Evolutionary conservation across 1,139 yeast species (phyloP), one percentile per base, ranked within the genome.

Genomic region (Magnusiomyces clavatus): DNA sequence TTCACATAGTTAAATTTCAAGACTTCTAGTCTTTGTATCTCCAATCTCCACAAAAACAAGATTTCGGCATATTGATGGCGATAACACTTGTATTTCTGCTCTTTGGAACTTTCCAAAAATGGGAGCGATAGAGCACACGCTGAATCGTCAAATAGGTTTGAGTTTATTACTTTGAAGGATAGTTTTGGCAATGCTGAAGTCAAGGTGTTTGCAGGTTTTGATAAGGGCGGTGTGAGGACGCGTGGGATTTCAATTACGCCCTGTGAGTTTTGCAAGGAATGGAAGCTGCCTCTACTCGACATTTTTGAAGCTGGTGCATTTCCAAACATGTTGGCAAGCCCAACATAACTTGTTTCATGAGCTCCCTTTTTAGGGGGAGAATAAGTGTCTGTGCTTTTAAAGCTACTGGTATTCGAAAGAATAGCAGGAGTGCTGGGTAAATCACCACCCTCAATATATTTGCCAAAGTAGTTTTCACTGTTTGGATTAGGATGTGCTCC

Each of bases 21-120:
- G 6, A 90, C 77, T 61, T 90, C 92, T 37, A 86, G 78, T 40
- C 96, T 69, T 58, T 83, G 80, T 17, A 86, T 76, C 0, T 89
- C 87, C 34, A 89, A 72, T 0, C 92, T 94, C 97, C 97, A 90
- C 42, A 77, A 68, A 60, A 78, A 87, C 24, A 90, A 70, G 65
- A 89, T 76, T n/a, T 83, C 79, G 0, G 97, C 92, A 65, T 90
- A 90, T 56, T 82, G 84, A 36, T 77, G 75, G 43, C 96, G 70
- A 64, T 85, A 86, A 13, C 65, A 60, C 50, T 71, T 69, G 54
- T 78, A 73, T 55, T 75, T 76, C 1, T 64, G 68, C 31, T 71
- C 73, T 50, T 77, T 77, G 31, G 75, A 72, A 4, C 77, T 67
- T 49, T 75, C 76, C 46, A 85, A 67, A 45, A 82, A 66, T 1